Conservation (phyloP, 768 basidiomycete genomes). For the Coprinellus micaceus region DNA sequence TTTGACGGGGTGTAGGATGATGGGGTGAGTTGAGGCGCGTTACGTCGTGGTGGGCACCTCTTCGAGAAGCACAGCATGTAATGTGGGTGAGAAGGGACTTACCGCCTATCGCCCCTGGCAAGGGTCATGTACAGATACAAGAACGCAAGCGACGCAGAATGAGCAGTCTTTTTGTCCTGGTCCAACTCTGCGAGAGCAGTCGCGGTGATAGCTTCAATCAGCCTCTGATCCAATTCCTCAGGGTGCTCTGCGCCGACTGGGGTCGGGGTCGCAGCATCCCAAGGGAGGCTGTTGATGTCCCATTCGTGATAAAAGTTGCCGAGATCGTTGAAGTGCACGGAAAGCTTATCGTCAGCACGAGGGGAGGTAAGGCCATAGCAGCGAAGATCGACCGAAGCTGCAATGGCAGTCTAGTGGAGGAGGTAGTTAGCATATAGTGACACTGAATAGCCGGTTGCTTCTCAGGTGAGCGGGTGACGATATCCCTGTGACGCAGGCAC, state of each 20-base stretch:
- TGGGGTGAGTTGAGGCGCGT: not conserved
- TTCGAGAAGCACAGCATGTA: slow-evolving; percentile 4
- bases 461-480: not conserved
- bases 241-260: slow-evolving; percentile 50
- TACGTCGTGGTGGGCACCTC: not conserved
- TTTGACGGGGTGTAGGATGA: slow-evolving; percentile 2
- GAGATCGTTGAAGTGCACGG: slow-evolving; percentile 77
- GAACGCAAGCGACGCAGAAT: slow-evolving; percentile 62
- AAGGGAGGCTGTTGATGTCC: slow-evolving; percentile 73
- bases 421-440: slow-evolving; percentile 2
- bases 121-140: slow-evolving; percentile 91
- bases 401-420: slow-evolving; percentile 75
- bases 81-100: slow-evolving; percentile 1
- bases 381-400: slow-evolving; percentile 91
- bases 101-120: slow-evolving; percentile 36
- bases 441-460: not conserved
- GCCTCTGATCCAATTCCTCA: slow-evolving; percentile 65
- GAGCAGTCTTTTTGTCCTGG: slow-evolving; percentile 35
- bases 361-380: slow-evolving; percentile 86
- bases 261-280: slow-evolving; percentile 64
- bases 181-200: slow-evolving; percentile 36
- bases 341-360: slow-evolving; percentile 67
- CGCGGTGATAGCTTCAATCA: slow-evolving; percentile 67
- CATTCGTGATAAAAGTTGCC: slow-evolving; percentile 76
- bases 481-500: not conserved